phyloP scores from a whole-genome alignment of 805 yeast species.

The Jamesozyma gamospora region DNA sequence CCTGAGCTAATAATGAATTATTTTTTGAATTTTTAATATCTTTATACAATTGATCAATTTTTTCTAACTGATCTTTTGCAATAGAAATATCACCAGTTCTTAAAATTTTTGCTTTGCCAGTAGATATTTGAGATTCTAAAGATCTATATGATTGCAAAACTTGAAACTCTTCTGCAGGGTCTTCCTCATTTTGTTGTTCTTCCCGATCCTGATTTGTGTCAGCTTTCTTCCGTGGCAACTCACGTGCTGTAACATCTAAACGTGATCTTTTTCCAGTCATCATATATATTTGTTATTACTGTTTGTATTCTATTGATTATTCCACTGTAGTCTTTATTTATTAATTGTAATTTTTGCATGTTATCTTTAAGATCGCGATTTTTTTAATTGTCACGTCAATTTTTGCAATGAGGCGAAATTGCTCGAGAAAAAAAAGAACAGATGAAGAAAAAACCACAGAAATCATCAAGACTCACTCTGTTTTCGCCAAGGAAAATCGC shows the following conservation, averaged over 20 bases:
- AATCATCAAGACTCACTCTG: no score
- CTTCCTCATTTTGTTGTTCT: background rate
- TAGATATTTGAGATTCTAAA: slow-evolving; percentile 21
- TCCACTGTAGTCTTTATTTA: no score
- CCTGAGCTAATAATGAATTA: slow-evolving; percentile 44
- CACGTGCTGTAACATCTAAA: background rate
- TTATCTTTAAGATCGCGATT: no score
- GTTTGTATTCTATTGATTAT: no score
- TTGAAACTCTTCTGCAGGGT: slow-evolving; percentile 10
- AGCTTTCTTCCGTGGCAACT: background rate
- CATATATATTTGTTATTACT: no score
- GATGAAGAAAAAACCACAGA: no score
- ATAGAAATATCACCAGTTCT: slow-evolving; percentile 47
- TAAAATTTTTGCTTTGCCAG: slow-evolving; percentile 41
- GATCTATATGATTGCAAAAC: slow-evolving; percentile 28
- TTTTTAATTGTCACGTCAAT: no score
- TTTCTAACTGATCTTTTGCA: slow-evolving; percentile 36
- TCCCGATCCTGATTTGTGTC: background rate
- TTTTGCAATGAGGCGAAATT: no score
- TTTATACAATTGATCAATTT: slow-evolving; percentile 39
- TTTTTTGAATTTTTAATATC: slow-evolving; percentile 30
- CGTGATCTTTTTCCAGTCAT: background rate
- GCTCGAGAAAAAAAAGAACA: no score
- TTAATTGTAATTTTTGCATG: no score
- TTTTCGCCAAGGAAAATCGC: no score